Base-by-base conservation (phyloP, 2,329 filamentous ascomycete genomes). In the Dryadomyces quercus-mongolicae region DNA sequence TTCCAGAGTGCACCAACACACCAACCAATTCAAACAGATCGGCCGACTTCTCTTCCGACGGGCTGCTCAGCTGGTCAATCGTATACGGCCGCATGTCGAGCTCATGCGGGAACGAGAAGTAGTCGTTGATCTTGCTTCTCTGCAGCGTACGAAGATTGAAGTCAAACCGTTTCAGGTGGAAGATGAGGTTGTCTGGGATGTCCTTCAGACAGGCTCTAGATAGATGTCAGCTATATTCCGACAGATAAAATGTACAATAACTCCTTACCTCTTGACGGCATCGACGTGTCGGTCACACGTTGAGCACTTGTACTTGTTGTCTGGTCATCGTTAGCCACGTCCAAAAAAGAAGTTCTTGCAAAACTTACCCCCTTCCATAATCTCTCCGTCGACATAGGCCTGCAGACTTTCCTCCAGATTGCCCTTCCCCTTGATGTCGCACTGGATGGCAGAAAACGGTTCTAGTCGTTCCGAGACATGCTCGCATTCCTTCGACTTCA, bases 251-350 rank as follows among this genome's bases (percentile, higher is more conserved):
- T 5, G 8, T 16, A 25, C 21, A 5, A 7, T 7, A 3, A 20
- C 10, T 47, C 62, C 65, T 62, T 68, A 84, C 81, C 86, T 81
- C 68, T 95, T 96, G 60, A 97, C 88, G 20, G 93, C 93, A 68
- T 96, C 86, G 16, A 98, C 93, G 62, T 93, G 86, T 12, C 81
- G 81, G 58, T 89, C 87, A 66, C 93, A 98, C 5, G 82, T 86
- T 34, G 90, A 91, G 70, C 93, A 98, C 60, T 94, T 95, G 74
- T 97, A 98, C 70, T 95, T 96, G 73, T 98, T 97, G 63, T 95
- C 90, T 85, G 60, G n/a, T n/a, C 7, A 31, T 31, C 25, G 25
- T 31, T 31, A 31, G 25, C 25, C 8, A 8, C 4, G 25, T 5
- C 25, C 4, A 5, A 31, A 8, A 31, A 8, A 31, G 25, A 31